phyloP scores from a whole-genome alignment of 2,329 filamentous ascomycete species.

The Diaporthe nobilis region DNA sequence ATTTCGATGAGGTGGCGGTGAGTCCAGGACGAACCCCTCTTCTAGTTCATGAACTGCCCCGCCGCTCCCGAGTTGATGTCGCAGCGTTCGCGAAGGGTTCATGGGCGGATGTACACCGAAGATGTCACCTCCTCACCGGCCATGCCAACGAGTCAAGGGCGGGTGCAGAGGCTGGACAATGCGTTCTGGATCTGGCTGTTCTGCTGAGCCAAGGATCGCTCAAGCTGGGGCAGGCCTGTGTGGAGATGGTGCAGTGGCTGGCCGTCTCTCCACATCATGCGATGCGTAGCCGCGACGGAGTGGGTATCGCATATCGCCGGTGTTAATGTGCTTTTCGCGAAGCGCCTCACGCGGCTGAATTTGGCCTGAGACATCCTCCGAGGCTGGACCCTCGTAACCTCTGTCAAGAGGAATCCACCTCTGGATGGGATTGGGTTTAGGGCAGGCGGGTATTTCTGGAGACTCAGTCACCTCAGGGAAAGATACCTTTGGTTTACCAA shows the following conservation, averaged over 20 bases:
- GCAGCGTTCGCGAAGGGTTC: slow-evolving; percentile 20
- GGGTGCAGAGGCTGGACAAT: slow-evolving; percentile 32
- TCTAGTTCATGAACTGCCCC: slow-evolving; percentile 14
- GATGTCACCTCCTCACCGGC: slow-evolving; percentile 12
- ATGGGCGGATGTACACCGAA: slow-evolving; percentile 16
- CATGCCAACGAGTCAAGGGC: slow-evolving; percentile 28
- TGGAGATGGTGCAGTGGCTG: slow-evolving; percentile 20
- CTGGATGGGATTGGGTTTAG: background rate
- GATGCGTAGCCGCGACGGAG: slow-evolving; percentile 22
- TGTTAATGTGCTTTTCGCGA: slow-evolving; percentile 18
- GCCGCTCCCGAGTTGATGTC: slow-evolving; percentile 7
- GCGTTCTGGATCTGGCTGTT: slow-evolving; percentile 26
- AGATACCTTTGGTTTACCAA: background rate
- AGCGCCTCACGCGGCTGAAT: slow-evolving; percentile 26
- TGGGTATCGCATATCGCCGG: slow-evolving; percentile 10
- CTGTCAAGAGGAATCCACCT: background rate
- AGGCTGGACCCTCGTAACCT: slow-evolving; percentile 16
- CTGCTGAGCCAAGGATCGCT: slow-evolving; percentile 8
- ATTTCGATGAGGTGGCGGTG: slow-evolving; percentile 14
- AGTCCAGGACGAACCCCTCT: slow-evolving; percentile 15
- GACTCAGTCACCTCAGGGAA: background rate
- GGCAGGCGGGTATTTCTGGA: slow-evolving; percentile 13
- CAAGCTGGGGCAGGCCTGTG: slow-evolving; percentile 9
- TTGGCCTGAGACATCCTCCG: slow-evolving; percentile 5
- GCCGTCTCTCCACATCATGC: slow-evolving; percentile 22